phyloP scores from a whole-genome alignment of 1,284 basidiomycete species.

The Naganishia cerealis region DNA sequence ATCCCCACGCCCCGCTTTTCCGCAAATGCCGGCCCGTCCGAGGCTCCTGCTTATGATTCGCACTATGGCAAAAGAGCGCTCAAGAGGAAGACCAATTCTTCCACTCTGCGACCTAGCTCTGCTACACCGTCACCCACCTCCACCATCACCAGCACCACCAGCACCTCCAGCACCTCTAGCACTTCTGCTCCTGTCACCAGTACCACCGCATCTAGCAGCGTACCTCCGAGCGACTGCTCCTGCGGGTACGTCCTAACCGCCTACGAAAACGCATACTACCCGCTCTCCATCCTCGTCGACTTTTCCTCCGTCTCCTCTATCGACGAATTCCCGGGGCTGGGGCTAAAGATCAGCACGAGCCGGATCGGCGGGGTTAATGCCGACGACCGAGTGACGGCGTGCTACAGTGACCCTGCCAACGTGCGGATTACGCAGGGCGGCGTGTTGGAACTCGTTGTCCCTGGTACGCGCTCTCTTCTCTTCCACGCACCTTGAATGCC shows the following conservation, averaged over 20 bases:
- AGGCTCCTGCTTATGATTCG: no score
- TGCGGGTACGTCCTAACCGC: conserved; percentile 35
- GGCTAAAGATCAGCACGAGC: not conserved
- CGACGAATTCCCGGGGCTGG: conserved; percentile 8
- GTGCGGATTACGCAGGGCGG: conserved; percentile 2
- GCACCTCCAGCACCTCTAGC: not conserved
- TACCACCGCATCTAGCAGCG: not conserved
- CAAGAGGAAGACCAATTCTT: not conserved
- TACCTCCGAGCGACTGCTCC: conserved; percentile 23
- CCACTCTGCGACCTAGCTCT: not conserved
- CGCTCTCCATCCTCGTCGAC: conserved; percentile 18
- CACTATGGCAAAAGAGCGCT: not conserved
- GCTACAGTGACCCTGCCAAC: conserved; percentile 13
- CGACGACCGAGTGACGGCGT: conserved; percentile 7
- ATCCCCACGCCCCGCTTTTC: no score
- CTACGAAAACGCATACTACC: conserved; percentile 35
- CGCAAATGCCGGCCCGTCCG: no score
- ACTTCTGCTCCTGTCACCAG: not conserved
- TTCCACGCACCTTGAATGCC: not conserved
- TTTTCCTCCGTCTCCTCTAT: conserved; percentile 22
- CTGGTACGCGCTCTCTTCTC: not conserved
- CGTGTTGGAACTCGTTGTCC: conserved; percentile 6
- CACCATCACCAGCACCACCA: not conserved
- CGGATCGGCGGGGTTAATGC: conserved; percentile 12
- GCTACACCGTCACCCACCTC: not conserved